phyloP scores from a whole-genome alignment of 176 grass and related monocot genomes.

The Raddia distichophylla region DNA sequence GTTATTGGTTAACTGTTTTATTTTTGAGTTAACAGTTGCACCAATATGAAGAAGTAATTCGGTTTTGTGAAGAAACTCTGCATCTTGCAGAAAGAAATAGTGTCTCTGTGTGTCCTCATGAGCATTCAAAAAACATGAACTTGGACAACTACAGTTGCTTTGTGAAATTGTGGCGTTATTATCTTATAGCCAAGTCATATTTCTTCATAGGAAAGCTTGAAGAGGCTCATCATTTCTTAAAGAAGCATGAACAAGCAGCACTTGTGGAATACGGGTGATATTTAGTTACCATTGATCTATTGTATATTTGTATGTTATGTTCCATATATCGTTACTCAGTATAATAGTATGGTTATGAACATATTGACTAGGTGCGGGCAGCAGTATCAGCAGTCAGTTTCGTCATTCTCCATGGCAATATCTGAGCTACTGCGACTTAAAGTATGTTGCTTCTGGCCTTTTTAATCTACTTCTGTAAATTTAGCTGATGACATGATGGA shows the following conservation, averaged over 20 bases:
- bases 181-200: constrained; percentile 74
- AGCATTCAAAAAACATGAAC: constrained; percentile 36
- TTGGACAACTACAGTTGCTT: constrained; percentile 26
- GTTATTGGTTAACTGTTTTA: constrained; percentile 38
- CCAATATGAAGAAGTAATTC: constrained; percentile 77
- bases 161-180: constrained; percentile 62
- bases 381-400: constrained; percentile 54
- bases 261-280: constrained; percentile 39
- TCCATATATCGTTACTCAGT: neutral
- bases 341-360: constrained; percentile 26
- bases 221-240: constrained; percentile 61
- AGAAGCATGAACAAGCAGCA: constrained; percentile 53
- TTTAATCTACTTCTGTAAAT: constrained; percentile 19
- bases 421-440: constrained; percentile 71
- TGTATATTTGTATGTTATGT: constrained; percentile 21
- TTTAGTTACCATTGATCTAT: constrained; percentile 25
- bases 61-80: constrained; percentile 61
- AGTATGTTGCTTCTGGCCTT: constrained; percentile 43
- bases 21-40: constrained; percentile 54
- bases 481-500: constrained; percentile 23
- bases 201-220: constrained; percentile 83
- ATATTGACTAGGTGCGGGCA: constrained; percentile 46
- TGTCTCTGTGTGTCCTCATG: constrained; percentile 32
- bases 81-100: constrained; percentile 61
- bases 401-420: constrained; percentile 46